Conservation (phyloP, 352 stramenopile species). For the Globisporangium uncinulatum region DNA sequence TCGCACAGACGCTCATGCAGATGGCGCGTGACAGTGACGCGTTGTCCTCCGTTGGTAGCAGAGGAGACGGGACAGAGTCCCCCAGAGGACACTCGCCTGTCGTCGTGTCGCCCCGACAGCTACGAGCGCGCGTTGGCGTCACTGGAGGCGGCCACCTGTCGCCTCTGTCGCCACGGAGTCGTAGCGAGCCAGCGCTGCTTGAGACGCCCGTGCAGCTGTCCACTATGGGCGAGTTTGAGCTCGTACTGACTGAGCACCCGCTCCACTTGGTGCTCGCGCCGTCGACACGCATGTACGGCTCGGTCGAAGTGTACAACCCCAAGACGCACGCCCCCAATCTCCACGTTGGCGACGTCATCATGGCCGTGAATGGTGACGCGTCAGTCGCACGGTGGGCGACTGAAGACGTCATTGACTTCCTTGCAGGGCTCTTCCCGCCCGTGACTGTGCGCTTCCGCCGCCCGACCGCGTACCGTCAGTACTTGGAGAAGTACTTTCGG, state of each 20-base stretch:
- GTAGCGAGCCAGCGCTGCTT: neutral
- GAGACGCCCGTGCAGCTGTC: constrained; percentile 19
- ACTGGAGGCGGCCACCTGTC: neutral
- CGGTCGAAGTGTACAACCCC: constrained; percentile 67
- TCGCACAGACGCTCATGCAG: constrained; percentile 24
- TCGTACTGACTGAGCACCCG: constrained; percentile 48
- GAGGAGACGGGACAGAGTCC: too few relatives aligned
- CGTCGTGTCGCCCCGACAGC: constrained; percentile 13
- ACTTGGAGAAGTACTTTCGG: constrained; percentile 40
- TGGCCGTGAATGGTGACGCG: constrained; percentile 53
- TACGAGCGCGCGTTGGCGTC: neutral
- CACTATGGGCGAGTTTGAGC: constrained; percentile 48
- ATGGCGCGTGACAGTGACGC: too few relatives aligned
- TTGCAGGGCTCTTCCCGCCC: constrained; percentile 35
- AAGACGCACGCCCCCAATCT: constrained; percentile 34
- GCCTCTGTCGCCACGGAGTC: neutral
- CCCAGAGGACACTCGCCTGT: too few relatives aligned
- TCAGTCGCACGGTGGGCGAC: constrained; percentile 36
- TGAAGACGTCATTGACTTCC: constrained; percentile 57
- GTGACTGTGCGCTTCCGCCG: constrained; percentile 48
- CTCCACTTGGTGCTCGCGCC: constrained; percentile 47
- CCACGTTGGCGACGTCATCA: constrained; percentile 61
- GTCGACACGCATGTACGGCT: constrained; percentile 69
- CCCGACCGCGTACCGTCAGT: constrained; percentile 47
- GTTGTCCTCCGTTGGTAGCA: too few relatives aligned